Conservation (phyloP, 225 moss, liverwort and hornwort genomes). For the Neckera pumila region DNA sequence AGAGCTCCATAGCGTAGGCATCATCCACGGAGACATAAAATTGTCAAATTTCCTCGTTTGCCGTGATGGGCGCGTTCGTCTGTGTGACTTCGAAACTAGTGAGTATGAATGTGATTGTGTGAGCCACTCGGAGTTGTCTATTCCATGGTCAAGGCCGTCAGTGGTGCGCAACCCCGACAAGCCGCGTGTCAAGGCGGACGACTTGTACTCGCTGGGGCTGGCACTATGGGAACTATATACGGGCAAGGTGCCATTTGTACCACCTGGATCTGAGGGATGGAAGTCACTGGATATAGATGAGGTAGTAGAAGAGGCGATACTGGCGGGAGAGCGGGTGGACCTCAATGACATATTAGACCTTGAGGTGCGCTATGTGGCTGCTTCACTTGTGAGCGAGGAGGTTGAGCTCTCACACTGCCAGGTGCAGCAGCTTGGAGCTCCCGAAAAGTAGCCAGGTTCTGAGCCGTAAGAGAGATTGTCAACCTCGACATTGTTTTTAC, state of each 20-base stretch:
- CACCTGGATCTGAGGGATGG: background rate
- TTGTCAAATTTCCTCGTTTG: no score
- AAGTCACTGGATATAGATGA: background rate
- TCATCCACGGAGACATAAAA: no score
- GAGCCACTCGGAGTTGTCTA: slow-evolving; percentile 9
- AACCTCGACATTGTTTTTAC: background rate
- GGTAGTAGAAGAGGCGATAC: background rate
- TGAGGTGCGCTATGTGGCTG: background rate
- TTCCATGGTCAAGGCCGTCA: background rate
- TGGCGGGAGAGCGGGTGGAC: background rate
- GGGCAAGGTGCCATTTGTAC: background rate
- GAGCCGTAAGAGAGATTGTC: background rate
- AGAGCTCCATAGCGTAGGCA: no score
- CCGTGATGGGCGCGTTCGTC: no score
- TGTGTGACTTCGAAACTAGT: no score
- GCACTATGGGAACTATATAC: background rate
- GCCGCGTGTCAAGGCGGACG: background rate
- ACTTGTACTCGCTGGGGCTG: slow-evolving; percentile 7
- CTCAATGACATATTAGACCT: slow-evolving; percentile 1
- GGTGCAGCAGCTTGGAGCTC: background rate
- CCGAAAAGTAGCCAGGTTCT: background rate
- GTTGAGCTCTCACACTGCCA: background rate
- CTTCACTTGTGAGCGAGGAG: slow-evolving; percentile 4
- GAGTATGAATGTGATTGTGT: no score
- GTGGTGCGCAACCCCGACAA: background rate